Conservation (phyloP, 75 land plant species). For the Pinus taeda region DNA sequence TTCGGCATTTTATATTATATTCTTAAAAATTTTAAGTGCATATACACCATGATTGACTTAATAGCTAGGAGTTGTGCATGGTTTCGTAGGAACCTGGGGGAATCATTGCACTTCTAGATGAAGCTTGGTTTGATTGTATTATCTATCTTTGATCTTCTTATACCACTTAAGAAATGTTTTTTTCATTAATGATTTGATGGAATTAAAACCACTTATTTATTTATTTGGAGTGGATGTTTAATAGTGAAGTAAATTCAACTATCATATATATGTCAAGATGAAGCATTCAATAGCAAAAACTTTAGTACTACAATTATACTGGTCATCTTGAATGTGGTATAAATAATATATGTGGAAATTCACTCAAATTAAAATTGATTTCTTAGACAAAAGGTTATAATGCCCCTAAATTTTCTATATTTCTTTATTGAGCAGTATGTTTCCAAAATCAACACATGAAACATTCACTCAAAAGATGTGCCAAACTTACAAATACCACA, state of each 20-base stretch:
- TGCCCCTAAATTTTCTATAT: neutral
- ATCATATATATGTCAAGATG: neutral
- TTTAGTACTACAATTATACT: neutral
- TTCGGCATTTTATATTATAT: no score
- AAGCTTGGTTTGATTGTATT: conserved; percentile 51
- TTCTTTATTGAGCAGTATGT: conserved; percentile 61
- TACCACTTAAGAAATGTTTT: neutral
- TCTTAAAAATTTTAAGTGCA: no score
- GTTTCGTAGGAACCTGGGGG: conserved; percentile 58
- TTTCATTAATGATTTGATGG: neutral
- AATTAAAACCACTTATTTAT: neutral
- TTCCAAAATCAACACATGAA: conserved; percentile 92
- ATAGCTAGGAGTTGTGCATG: neutral
- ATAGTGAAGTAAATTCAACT: neutral
- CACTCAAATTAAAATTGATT: neutral
- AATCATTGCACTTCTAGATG: conserved; percentile 69
- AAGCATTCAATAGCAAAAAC: neutral
- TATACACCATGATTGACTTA: no score
- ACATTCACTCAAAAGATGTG: conserved; percentile 91
- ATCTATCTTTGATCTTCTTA: neutral
- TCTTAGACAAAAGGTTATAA: neutral
- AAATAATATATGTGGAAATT: neutral
- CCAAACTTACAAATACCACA: conserved; percentile 72
- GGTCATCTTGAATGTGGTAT: neutral
- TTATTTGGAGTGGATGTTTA: neutral